Base-by-base conservation (phyloP, 2,329 filamentous ascomycete genomes). In the Blumeriella jaapii region DNA sequence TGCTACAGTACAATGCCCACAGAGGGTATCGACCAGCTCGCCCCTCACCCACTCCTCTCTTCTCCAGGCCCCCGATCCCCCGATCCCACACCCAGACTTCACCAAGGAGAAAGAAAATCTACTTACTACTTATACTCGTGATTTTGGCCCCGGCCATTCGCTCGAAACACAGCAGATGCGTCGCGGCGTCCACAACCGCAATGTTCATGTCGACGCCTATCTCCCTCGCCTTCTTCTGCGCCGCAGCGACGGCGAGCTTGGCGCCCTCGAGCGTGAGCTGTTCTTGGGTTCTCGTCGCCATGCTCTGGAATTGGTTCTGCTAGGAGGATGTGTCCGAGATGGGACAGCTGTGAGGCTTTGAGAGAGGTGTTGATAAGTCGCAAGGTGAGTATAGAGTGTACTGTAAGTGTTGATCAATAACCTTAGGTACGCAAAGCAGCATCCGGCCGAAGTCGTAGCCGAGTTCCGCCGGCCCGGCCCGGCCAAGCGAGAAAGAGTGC, bases 151-250 rank as follows among this genome's bases (percentile, higher is more conserved):
- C 39, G 4, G 39, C 23, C 50, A 53, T 53, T 7, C 50, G 40
- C 5, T 34, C 35, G 29, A 53, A 53, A 29, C 42, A 41, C 11
- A 53, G 25, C 8, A 53, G 24, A 26, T 53, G 45, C 5, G 49
- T 52, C 4, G 42, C 45, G 2, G 48, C 48, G 30, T 52, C 49
- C 2, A 53, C 50, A n/a, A 53, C 38, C 3, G 50, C 50, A 26
- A 53, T 51, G 26, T 53, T 52, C 47, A 52, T 51, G 24, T 40
- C 42, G 9, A 53, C 32, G 3, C 44, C 44, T 2, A 53, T 46
- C 20, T 45, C 38, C 12, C 28, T 31, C 7, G 50, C 49, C 27
- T 49, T 45, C 20, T 38, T 43, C 34, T 51, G 45, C 10, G 48
- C 24, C 3, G 50, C 50, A 2, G 44, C 40, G 10, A 52, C 33